Conservation (phyloP, 768 basidiomycete genomes). For the Agaricus bisporus region DNA sequence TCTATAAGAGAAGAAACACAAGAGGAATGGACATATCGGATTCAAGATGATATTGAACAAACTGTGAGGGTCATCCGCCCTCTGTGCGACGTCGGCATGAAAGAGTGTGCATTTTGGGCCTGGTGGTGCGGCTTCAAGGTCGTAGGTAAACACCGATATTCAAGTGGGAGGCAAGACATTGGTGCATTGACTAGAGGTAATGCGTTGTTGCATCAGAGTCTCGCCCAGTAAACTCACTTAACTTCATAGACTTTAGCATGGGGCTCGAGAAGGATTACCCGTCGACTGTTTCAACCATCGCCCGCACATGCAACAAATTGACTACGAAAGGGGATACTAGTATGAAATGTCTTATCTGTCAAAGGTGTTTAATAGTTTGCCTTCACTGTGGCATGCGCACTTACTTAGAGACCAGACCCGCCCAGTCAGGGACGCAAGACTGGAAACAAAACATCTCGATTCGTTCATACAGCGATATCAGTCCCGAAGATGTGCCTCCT, state of each 20-base stretch:
- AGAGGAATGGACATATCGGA: conserved; percentile 53
- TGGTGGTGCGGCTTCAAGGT: conserved; percentile 63
- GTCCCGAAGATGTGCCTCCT: conserved; percentile 18
- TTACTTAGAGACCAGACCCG: conserved; percentile 37
- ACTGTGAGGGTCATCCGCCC: conserved; percentile 57
- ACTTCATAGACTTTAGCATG: conserved; percentile 61
- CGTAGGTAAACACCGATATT: conserved; percentile 24
- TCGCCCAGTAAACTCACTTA: neutral
- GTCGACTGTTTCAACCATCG: conserved; percentile 81
- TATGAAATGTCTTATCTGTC: conserved; percentile 55
- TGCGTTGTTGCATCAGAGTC: neutral
- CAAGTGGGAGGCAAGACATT: conserved; percentile 52
- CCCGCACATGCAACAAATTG: conserved; percentile 74
- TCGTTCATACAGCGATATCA: conserved; percentile 37
- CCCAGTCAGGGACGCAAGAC: conserved; percentile 55
- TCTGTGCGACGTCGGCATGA: conserved; percentile 66
- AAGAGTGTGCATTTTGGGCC: conserved; percentile 73
- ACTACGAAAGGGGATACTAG: conserved; percentile 53
- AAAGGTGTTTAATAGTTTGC: conserved; percentile 38
- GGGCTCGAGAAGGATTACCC: conserved; percentile 80
- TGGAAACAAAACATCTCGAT: conserved; percentile 78
- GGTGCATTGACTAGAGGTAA: conserved; percentile 63
- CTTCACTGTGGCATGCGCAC: neutral
- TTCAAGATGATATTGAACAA: conserved; percentile 15
- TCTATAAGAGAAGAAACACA: conserved; percentile 59